Base-by-base conservation (phyloP, 257 asterid genomes). In the Lithospermum erythrorhizon region DNA sequence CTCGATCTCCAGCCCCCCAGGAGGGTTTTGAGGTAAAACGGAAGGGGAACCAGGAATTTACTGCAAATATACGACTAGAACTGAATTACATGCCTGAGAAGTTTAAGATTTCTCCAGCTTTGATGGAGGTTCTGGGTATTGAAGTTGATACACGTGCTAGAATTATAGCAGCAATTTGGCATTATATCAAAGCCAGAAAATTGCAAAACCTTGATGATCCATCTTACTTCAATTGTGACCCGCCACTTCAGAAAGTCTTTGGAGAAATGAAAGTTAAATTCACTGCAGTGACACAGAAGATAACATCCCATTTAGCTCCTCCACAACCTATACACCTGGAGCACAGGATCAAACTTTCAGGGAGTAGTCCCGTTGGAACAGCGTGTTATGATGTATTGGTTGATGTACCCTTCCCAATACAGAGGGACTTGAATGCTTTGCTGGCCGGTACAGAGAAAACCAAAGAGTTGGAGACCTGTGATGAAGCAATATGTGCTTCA, bases 11-110 rank as follows among this genome's bases (percentile, higher is more conserved):
- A 59, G 89, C 86, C 54, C 86, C 91, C n/a, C 97, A 93, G 6
- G 97, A 89, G 66, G 99, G 99, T n/a, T 93, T 93, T 20, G 97
- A 93, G 82, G 91, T 89, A 57, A 93, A 87, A 73, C 74, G 99
- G 76, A 89, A 79, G 68, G 99, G 99, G 60, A 95, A 93, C 59
- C 95, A 84, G 75, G 99, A 93, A 70, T 89, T 86, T 69, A 81
- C 85, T 0, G 91, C 75, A 15, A 84, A 84, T 72, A 84, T 87
- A 68, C 76, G 97, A 60, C 61, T 93, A 62, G 97, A 89, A 74
- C 77, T 93, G 95, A 89, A 79, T 74, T 89, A 93, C 68, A 72
- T 78, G 83, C 97, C 97, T 6, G 97, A 87, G 69, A 87, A 87
- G 58, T 87, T 69, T 73, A 90, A 87, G 70, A 91, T 90, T 68